phyloP scores from a whole-genome alignment of 176 grass and related monocot species.

The Musa troglodytarum region DNA sequence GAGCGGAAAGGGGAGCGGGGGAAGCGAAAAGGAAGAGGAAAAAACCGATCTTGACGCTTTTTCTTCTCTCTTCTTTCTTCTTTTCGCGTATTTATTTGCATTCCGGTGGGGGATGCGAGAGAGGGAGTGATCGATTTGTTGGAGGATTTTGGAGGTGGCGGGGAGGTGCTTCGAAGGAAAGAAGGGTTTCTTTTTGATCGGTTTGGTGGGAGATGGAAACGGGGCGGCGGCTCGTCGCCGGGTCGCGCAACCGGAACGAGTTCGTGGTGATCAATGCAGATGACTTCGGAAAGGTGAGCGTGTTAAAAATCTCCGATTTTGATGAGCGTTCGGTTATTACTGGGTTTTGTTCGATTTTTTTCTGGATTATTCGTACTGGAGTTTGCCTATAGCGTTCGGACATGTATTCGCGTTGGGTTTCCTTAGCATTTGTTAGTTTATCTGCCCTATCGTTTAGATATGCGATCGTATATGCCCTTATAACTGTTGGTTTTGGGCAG shows the following conservation, averaged over 20 bases:
- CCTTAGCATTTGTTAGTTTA: background rate
- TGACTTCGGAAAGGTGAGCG: constrained; percentile 30
- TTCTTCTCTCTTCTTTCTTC: background rate
- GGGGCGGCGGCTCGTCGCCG: constrained; percentile 32
- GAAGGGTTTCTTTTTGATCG: background rate
- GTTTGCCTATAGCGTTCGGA: background rate
- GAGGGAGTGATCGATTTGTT: background rate
- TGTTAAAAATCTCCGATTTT: background rate
- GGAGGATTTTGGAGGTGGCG: background rate
- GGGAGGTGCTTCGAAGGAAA: background rate
- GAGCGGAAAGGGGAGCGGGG: background rate
- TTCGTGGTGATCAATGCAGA: constrained; percentile 44
- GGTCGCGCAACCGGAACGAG: constrained; percentile 33
- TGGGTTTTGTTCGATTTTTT: background rate
- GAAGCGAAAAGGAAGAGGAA: background rate
- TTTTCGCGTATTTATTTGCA: background rate
- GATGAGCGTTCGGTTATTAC: background rate
- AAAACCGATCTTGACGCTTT: background rate
- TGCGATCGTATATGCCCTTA: background rate
- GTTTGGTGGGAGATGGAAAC: constrained; percentile 19
- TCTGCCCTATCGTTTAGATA: background rate
- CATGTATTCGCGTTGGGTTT: background rate
- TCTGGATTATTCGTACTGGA: background rate
- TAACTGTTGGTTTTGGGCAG: background rate
- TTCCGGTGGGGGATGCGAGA: background rate